phyloP scores from a whole-genome alignment of 306 rosid species.

The Cucumis hystrix region DNA sequence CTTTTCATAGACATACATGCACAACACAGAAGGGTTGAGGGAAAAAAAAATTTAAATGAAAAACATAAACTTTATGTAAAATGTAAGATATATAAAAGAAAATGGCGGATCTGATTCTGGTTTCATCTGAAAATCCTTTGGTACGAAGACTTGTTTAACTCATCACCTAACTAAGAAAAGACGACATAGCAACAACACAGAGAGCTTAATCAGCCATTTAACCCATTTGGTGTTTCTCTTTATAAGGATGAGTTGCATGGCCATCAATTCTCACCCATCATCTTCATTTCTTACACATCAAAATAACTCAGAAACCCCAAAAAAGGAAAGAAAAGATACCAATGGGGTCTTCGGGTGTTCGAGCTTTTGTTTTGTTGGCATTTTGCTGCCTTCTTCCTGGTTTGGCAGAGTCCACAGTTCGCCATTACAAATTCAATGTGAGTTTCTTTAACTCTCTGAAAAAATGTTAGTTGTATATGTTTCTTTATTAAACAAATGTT shows the following conservation, averaged over 20 bases:
- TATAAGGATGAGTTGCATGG: not conserved
- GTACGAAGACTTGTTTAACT: not conserved
- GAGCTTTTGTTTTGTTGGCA: not conserved
- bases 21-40: not conserved
- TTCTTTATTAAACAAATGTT: no score
- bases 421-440: constrained; percentile 73
- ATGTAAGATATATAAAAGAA: not conserved
- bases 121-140: constrained; percentile 1
- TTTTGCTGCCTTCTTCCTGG: constrained; percentile 40
- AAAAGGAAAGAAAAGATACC: not conserved
- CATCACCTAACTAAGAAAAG: constrained; percentile 3
- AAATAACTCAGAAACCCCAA: not conserved
- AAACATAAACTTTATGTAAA: constrained; percentile 3
- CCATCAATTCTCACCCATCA: not conserved
- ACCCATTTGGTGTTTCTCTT: not conserved
- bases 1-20: no score
- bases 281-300: not conserved
- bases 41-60: not conserved
- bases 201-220: not conserved
- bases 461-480: no score
- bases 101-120: not conserved
- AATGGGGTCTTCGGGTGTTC: not conserved
- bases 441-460: constrained; percentile 8
- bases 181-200: constrained; percentile 1
- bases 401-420: constrained; percentile 54